Evolutionary conservation across 352 stramenopile species (phyloP).

Genomic region (Thalassiosira delicatula): DNA sequence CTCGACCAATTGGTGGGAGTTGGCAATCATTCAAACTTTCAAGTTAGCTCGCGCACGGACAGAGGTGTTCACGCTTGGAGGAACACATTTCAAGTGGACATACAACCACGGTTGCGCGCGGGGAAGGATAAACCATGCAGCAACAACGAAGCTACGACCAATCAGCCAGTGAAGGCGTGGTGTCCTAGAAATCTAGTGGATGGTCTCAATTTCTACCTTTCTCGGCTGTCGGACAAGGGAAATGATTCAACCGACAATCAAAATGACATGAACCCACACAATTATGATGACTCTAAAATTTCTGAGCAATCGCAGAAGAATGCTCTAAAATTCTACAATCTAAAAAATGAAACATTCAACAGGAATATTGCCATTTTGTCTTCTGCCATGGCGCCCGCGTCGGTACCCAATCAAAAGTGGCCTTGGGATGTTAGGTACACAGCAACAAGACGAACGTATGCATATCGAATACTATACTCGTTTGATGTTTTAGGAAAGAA

Average conservation of each 20-base stretch:
- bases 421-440: no score
- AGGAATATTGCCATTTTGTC: no score
- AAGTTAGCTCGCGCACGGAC: constrained; percentile 81
- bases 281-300: background rate
- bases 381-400: no score
- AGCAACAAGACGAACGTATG: no score
- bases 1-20: constrained; percentile 59
- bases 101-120: constrained; percentile 38
- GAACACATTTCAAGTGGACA: constrained; percentile 83
- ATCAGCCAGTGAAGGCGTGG: constrained; percentile 24
- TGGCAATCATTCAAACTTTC: constrained; percentile 70
- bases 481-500: constrained; percentile 11
- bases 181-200: constrained; percentile 57
- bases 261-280: constrained; percentile 20
- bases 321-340: no score
- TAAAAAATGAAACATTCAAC: no score
- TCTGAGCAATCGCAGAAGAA: no score
- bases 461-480: no score
- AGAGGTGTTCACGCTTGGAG: constrained; percentile 80
- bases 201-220: constrained; percentile 76
- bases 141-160: constrained; percentile 11
- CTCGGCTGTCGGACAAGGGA: constrained; percentile 21
- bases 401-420: no score
- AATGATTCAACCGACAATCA: constrained; percentile 1
- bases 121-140: background rate